These are phyloP conservation scores for Byssochlamys sp. DNA, from an alignment of 2,329 filamentous ascomycete genomes.

Conservation along the genomic window DNA sequence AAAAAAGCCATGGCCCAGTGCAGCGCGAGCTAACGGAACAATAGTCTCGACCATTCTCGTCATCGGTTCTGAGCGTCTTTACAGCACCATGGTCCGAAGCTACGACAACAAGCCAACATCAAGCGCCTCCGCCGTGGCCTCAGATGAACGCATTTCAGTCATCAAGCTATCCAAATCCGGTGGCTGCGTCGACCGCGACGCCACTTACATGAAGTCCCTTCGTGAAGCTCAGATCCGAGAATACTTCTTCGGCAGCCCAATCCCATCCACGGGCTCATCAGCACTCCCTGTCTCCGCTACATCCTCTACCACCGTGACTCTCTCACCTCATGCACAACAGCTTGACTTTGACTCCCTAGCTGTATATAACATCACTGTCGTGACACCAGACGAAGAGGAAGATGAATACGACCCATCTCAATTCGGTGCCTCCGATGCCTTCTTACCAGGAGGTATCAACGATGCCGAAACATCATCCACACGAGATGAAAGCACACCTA, in stretches of 20 bases:
- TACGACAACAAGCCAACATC: constrained; percentile 48
- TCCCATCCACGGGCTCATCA: constrained; percentile 28
- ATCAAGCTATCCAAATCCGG: constrained; percentile 75
- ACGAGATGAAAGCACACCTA: constrained; percentile 11
- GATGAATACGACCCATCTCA: constrained; percentile 35
- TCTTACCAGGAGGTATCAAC: constrained; percentile 24
- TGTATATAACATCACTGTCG: constrained; percentile 60
- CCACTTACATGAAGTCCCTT: constrained; percentile 60
- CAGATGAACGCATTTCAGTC: constrained; percentile 61
- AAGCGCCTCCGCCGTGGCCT: constrained; percentile 34
- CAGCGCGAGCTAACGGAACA: constrained; percentile 10
- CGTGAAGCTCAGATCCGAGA: constrained; percentile 72
- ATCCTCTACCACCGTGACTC: constrained; percentile 46
- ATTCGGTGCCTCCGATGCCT: constrained; percentile 22
- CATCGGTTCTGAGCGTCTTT: constrained; percentile 67
- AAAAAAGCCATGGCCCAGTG: neutral
- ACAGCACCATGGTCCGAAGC: constrained; percentile 62
- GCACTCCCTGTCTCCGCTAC: constrained; percentile 26
- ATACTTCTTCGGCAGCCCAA: constrained; percentile 80
- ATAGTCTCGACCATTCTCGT: constrained; percentile 70
- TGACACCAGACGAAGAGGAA: constrained; percentile 45
- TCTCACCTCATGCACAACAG: constrained; percentile 80
- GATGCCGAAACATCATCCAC: constrained; percentile 13
- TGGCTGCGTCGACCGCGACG: constrained; percentile 69
- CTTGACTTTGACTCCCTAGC: constrained; percentile 66